Evolutionary conservation across 1,284 basidiomycete genomes (phyloP), one percentile per base, ranked within the genome.

Genomic region (Marasmius oreades): DNA sequence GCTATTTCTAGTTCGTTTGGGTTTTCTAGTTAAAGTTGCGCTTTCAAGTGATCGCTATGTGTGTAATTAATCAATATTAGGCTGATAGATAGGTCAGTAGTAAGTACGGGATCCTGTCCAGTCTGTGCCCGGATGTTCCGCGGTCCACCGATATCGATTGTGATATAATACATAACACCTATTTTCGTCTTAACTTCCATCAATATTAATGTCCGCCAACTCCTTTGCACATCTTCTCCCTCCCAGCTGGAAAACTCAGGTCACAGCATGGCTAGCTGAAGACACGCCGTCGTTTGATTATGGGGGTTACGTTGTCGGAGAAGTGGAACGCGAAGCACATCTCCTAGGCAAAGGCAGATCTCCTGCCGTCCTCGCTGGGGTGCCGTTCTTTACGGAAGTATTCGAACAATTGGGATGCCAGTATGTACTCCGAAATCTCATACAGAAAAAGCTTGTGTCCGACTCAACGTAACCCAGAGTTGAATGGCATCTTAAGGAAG

Each of bases 271-370:
- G 97, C 84, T 97, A 18, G 83, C 85, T 14, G 96, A 99, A 73
- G 96, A 99, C 70, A 93, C 90, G 0, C 97, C 96, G 1, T 95
- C 92, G 1, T 98, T 98, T 66, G 96, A 99, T 73, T 98, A 94
- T 69, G 96, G 92, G 36, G 97, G 97, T 2, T 98, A 92, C 68
- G 95, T 99, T 34, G 97, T 99, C 12, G 97, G 97, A 18, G 95
- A 98, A 66, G 88, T 82, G 6, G 75, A 82, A 48, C 87, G 93
- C 54, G 88, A 92, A 68, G 97, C 97, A 3, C 90, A 89, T 66
- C 82, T 99, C 28, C 83, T 93, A 66, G 95, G 95, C 56, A 99
- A 97, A 73, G 88, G 90, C 56, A 78, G 78, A 45, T 70, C 77
- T 50, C 62, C 74, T 5, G 95, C 94, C 14, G 87, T 98, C 23